Conservation (phyloP, 225 moss, liverwort and hornwort genomes). For the Polytrichum commune region DNA sequence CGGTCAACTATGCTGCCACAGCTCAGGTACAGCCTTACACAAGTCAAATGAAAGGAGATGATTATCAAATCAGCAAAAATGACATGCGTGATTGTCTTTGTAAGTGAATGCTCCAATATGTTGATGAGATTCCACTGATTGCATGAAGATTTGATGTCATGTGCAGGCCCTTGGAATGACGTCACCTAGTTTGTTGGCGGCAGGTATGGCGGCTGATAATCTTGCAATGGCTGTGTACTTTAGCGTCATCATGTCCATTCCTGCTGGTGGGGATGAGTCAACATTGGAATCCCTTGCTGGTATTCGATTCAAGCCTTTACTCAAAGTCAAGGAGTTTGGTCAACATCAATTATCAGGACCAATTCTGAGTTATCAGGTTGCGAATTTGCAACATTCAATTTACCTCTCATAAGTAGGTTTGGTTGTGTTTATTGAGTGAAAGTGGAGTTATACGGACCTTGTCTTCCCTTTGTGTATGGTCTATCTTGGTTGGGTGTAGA, state of each 20-base stretch:
- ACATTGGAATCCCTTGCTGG: constrained; percentile 22
- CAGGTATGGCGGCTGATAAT: constrained; percentile 99
- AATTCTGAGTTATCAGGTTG: background rate
- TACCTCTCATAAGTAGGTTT: no score
- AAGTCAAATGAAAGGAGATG: background rate
- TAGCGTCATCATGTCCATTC: constrained; percentile 82
- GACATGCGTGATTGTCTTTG: no score
- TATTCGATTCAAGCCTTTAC: constrained; percentile 7
- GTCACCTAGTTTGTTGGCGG: constrained; percentile 83
- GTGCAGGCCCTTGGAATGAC: constrained; percentile 74
- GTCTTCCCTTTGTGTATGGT: no score
- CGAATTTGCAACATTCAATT: no score
- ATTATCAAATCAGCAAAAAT: no score
- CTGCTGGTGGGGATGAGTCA: constrained; percentile 38
- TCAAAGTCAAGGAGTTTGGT: no score
- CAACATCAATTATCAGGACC: no score
- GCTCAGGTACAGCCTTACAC: constrained; percentile 24
- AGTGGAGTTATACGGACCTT: no score
- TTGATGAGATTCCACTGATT: background rate
- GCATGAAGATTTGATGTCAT: background rate
- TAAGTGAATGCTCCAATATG: background rate
- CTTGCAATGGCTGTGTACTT: constrained; percentile 94
- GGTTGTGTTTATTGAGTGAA: no score
- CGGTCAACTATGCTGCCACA: constrained; percentile 92
- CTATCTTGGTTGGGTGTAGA: no score